Conservation (phyloP, 2,329 filamentous ascomycete genomes). For the Sporothrix mexicana region DNA sequence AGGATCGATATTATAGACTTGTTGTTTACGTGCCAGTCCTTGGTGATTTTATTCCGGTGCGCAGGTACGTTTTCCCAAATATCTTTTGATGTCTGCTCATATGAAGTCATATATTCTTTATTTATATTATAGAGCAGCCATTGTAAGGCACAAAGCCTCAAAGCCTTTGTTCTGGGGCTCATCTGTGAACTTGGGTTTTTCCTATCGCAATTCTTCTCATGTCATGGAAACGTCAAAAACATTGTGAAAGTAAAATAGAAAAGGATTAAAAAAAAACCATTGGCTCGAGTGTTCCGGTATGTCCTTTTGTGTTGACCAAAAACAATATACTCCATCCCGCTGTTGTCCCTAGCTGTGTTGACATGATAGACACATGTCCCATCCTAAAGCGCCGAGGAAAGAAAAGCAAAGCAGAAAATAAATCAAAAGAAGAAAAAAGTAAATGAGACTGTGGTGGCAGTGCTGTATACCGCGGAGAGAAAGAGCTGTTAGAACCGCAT, state of each 20-base stretch:
- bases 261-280: neutral
- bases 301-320: neutral
- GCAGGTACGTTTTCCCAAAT: neutral
- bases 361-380: neutral
- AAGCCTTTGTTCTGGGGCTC: too few relatives aligned
- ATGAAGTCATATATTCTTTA: neutral
- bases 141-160: neutral
- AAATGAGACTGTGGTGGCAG: neutral
- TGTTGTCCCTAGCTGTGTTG: neutral
- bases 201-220: neutral
- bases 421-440: neutral
- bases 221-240: neutral
- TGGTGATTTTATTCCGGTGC: neutral
- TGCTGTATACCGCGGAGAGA: neutral
- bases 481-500: neutral
- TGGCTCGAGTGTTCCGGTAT: neutral
- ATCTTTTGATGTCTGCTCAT: neutral
- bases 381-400: neutral
- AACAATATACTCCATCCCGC: conserved; percentile 7
- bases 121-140: neutral
- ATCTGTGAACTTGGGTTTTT: neutral
- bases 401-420: neutral
- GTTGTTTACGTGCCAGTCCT: neutral
- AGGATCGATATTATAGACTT: conserved; percentile 2
- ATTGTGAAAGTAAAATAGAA: neutral